These are phyloP conservation scores for Letharia lupina DNA, from an alignment of 495 filamentous ascomycete species.

Conservation along the genomic window DNA sequence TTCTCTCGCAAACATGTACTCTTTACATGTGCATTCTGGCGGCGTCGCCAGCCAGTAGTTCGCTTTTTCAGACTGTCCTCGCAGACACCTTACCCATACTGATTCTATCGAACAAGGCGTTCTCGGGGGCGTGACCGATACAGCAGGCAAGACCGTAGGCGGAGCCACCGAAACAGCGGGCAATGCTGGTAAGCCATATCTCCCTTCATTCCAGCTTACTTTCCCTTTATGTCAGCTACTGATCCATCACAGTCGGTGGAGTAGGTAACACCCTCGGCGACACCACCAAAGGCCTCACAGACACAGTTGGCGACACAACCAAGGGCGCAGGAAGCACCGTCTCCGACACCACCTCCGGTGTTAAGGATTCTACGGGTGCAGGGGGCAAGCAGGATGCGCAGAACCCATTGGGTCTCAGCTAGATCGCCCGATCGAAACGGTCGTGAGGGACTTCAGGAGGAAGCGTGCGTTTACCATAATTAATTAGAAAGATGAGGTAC, in stretches of 20 bases:
- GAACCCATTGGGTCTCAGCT: constrained; percentile 23
- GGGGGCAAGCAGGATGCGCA: constrained; percentile 20
- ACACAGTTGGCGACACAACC: constrained; percentile 16
- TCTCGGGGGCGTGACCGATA: constrained; percentile 43
- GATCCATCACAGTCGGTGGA: constrained; percentile 13
- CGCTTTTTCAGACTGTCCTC: neutral
- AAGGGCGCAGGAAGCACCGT: constrained; percentile 16
- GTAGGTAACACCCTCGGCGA: constrained; percentile 18
- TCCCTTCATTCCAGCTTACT: neutral
- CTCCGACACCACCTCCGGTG: constrained; percentile 15
- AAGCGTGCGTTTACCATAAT: neutral
- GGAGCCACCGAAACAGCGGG: constrained; percentile 27
- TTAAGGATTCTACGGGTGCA: constrained; percentile 11
- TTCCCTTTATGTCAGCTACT: neutral
- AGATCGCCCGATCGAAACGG: neutral
- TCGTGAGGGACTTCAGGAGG: neutral
- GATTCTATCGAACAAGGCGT: constrained; percentile 2
- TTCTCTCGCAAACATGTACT: neutral
- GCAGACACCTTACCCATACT: neutral
- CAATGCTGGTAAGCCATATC: constrained; percentile 11
- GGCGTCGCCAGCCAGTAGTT: neutral
- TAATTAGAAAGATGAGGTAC: neutral
- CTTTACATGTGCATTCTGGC: neutral
- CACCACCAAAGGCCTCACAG: constrained; percentile 19
- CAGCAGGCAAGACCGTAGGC: constrained; percentile 51